These are phyloP conservation scores for Neocatenulostroma microsporum DNA, from an alignment of 2,329 filamentous ascomycete genomes.

Conservation along the genomic window DNA sequence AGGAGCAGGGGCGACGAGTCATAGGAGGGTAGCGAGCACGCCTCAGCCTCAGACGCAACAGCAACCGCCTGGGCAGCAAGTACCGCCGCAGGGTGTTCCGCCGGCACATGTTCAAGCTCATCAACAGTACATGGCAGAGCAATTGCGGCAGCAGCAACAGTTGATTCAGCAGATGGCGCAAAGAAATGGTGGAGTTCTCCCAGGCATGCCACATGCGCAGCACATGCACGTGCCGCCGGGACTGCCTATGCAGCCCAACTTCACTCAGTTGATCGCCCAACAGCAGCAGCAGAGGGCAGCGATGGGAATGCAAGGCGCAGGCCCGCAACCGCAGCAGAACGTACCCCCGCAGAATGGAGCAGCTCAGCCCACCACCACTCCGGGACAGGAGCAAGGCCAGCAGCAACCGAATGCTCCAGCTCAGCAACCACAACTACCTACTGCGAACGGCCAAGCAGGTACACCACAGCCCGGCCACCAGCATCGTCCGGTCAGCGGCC, in stretches of 20 bases:
- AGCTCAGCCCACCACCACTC: not conserved
- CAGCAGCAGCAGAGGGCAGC: slow-evolving; percentile 19
- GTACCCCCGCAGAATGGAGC: not conserved
- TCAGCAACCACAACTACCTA: not conserved
- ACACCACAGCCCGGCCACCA: slow-evolving; percentile 9
- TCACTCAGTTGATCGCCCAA: slow-evolving; percentile 7
- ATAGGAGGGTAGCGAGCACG: slow-evolving; percentile 1
- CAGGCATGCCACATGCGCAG: slow-evolving; percentile 1
- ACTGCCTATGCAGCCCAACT: slow-evolving; percentile 2
- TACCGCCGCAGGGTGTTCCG: slow-evolving; percentile 7
- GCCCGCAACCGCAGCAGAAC: not conserved
- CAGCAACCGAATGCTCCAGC: not conserved
- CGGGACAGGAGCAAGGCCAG: not conserved
- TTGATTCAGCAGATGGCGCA: slow-evolving; percentile 4
- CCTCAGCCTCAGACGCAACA: not conserved
- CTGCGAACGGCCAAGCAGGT: no score
- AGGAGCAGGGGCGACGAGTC: not conserved
- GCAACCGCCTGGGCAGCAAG: slow-evolving; percentile 4
- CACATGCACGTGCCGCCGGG: not conserved
- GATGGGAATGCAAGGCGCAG: slow-evolving; percentile 13
- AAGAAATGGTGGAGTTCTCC: not conserved
- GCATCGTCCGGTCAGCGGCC: slow-evolving; percentile 14
- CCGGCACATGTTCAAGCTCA: slow-evolving; percentile 8
- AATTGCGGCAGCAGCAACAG: slow-evolving; percentile 9
- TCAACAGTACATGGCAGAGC: slow-evolving; percentile 13